These are phyloP conservation scores for Eucalyptus pumila DNA, from an alignment of 345 rosid genomes.

Conservation along the genomic window DNA sequence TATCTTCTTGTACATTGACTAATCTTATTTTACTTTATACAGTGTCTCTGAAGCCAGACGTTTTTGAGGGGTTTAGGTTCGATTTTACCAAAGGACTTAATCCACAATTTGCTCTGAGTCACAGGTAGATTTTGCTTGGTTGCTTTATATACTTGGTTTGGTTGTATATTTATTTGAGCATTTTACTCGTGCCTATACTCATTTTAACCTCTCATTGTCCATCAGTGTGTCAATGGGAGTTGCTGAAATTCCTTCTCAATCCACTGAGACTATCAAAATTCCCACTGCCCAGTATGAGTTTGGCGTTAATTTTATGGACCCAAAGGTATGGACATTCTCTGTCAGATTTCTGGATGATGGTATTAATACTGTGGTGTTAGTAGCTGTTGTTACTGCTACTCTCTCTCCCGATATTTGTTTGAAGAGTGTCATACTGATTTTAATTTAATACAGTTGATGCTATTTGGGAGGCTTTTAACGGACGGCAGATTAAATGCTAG, in stretches of 20 bases:
- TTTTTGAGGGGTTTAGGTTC: constrained; percentile 92
- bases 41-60: constrained; percentile 95
- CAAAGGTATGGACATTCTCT: constrained; percentile 26
- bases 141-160: not conserved
- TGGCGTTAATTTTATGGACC: constrained; percentile 84
- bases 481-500: constrained; percentile 91
- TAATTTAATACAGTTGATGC: constrained; percentile 57
- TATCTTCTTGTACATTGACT: not conserved
- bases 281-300: constrained; percentile 91
- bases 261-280: constrained; percentile 73
- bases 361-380: not conserved
- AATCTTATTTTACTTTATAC: not conserved
- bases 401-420: not conserved
- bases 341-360: not conserved
- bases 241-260: constrained; percentile 83
- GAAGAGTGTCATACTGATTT: not conserved
- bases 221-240: constrained; percentile 90
- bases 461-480: constrained; percentile 77
- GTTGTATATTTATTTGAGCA: not conserved
- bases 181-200: not conserved
- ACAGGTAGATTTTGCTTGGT: constrained; percentile 36
- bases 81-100: constrained; percentile 87
- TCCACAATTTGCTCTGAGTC: constrained; percentile 80
- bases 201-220: not conserved
- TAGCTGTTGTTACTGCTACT: not conserved